Evolutionary conservation across 2,329 filamentous ascomycete genomes (phyloP).

Genomic region (Fusarium azukiicola): DNA sequence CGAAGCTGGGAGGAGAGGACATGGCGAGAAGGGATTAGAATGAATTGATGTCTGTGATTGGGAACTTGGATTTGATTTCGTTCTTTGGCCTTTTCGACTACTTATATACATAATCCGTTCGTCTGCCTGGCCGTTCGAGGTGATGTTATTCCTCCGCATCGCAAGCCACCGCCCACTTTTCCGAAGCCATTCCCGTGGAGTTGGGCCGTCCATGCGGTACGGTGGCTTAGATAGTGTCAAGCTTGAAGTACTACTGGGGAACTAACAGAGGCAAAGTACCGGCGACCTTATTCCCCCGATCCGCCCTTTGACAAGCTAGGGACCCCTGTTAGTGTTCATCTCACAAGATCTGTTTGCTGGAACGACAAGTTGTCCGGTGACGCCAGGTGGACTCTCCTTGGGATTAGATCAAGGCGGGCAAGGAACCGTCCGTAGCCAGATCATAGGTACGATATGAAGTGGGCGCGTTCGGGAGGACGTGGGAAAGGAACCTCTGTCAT

Average conservation of each 20-base stretch:
- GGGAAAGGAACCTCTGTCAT: no score
- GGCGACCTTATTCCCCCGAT: neutral
- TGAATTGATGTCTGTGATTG: neutral
- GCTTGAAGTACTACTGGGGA: fast-evolving
- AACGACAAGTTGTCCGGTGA: neutral
- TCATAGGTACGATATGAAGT: neutral
- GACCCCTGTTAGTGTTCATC: neutral
- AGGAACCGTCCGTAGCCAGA: neutral
- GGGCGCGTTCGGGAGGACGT: neutral
- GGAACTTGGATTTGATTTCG: neutral
- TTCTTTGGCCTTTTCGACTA: neutral
- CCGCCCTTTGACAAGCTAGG: neutral
- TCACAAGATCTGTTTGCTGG: neutral
- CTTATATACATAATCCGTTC: neutral
- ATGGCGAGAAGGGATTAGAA: neutral
- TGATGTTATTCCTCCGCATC: neutral
- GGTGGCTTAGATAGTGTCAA: neutral
- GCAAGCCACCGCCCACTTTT: constrained; percentile 13
- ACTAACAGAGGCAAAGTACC: neutral
- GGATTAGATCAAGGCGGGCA: neutral
- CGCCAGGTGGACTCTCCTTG: neutral
- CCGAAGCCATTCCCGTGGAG: neutral
- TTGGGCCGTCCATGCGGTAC: constrained; percentile 6
- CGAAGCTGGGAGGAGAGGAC: neutral
- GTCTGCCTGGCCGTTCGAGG: neutral